Evolutionary conservation across 176 grass and related monocot species (phyloP).

Genomic region (Phragmites australis): DNA sequence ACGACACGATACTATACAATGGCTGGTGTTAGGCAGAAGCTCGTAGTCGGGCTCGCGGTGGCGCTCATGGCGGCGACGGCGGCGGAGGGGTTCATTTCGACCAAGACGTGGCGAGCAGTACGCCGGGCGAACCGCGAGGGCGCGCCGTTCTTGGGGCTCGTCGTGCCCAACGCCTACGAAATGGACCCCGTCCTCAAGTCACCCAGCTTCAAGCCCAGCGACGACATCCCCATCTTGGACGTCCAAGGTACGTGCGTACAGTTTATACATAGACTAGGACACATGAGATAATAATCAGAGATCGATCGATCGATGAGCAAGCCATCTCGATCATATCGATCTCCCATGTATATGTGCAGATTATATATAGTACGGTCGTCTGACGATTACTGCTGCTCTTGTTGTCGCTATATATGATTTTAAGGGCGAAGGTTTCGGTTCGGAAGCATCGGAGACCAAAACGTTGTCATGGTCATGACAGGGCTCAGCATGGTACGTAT

Average conservation of each 20-base stretch:
- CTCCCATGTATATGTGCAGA: too few relatives aligned
- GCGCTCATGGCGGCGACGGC: not conserved
- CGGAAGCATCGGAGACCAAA: constrained; percentile 54
- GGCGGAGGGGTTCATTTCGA: constrained; percentile 22
- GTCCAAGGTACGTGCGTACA: constrained; percentile 81
- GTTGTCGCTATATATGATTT: not conserved
- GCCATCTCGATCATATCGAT: too few relatives aligned
- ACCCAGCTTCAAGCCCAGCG: constrained; percentile 22
- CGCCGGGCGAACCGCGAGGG: constrained; percentile 36
- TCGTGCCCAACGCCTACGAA: constrained; percentile 79
- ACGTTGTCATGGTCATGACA: constrained; percentile 75
- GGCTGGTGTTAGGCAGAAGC: not conserved
- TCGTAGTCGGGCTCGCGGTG: not conserved
- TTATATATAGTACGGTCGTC: too few relatives aligned
- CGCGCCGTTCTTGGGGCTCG: constrained; percentile 55
- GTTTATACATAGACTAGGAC: too few relatives aligned
- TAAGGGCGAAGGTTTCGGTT: constrained; percentile 67
- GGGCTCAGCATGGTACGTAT: constrained; percentile 77
- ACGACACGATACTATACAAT: too few relatives aligned
- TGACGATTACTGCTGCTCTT: too few relatives aligned
- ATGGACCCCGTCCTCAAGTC: constrained; percentile 66
- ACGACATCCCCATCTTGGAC: constrained; percentile 50
- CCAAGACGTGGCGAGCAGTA: constrained; percentile 16
- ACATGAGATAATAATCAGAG: too few relatives aligned
- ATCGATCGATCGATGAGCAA: too few relatives aligned